A percentile compares a stretch with the other conserved stretches of the same genome.
These are phyloP conservation scores for Alternaria gansuensis DNA, from an alignment of 2,329 filamentous ascomycete genomes.

Conservation along the genomic window DNA sequence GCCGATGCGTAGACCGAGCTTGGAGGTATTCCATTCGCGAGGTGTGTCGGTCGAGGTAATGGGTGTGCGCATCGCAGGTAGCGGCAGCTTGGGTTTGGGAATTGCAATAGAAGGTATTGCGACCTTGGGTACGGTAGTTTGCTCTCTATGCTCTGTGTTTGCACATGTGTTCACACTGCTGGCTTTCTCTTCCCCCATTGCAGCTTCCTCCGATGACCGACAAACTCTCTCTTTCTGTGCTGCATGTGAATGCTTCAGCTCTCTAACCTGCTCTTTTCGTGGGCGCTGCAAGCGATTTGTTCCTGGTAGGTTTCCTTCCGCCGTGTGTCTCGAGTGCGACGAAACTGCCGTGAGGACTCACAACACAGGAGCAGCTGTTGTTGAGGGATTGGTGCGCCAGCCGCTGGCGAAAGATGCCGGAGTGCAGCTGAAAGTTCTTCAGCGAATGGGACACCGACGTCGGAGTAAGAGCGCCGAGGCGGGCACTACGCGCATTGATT, in stretches of 20 bases:
- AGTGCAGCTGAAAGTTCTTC: constrained; percentile 18
- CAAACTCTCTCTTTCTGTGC: constrained; percentile 39
- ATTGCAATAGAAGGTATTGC: constrained; percentile 14
- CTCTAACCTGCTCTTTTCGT: not conserved
- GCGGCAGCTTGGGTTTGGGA: constrained; percentile 16
- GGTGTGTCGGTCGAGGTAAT: constrained; percentile 14
- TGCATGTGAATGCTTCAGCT: constrained; percentile 37
- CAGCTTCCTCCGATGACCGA: constrained; percentile 42
- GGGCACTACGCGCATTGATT: constrained; percentile 14
- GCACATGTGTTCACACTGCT: constrained; percentile 17
- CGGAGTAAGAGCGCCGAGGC: constrained; percentile 27
- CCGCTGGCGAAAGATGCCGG: constrained; percentile 16
- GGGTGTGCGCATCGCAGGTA: constrained; percentile 10
- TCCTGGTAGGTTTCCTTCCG: not conserved
- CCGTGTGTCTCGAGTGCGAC: not conserved
- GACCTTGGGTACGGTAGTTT: not conserved
- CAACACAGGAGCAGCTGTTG: constrained; percentile 4
- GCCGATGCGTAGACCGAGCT: constrained; percentile 71
- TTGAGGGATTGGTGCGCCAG: constrained; percentile 16
- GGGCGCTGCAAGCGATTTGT: not conserved
- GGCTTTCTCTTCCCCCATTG: constrained; percentile 41
- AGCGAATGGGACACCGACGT: constrained; percentile 28
- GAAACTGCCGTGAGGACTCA: not conserved
- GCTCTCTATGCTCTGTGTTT: not conserved
- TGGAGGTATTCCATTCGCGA: constrained; percentile 75